Percentiles rank a stretch among this genome's conserved stretches.
Evolutionary conservation across 23 red algal genomes (phyloP).

Genomic region (Pyropia haitanensis): DNA sequence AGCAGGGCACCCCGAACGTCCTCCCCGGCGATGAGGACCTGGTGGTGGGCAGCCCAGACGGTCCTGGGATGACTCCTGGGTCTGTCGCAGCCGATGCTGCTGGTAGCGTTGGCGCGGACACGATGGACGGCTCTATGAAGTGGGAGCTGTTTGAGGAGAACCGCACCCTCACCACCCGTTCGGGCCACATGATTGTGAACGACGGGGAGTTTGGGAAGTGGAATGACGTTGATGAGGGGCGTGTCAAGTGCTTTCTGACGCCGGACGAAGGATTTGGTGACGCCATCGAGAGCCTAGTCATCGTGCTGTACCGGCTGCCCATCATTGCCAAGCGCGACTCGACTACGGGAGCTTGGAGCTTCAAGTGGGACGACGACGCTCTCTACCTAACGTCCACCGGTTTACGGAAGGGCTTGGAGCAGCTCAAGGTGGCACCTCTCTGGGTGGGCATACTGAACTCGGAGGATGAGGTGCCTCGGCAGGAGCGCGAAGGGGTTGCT

Average conservation of each 20-base stretch:
- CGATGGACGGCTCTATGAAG: too few species aligned
- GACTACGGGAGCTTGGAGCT: conserved; percentile 33
- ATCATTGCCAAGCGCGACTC: conserved; percentile 62
- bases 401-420: conserved; percentile 62
- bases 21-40: not conserved
- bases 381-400: conserved; percentile 93
- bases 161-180: conserved; percentile 44
- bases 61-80: too few species aligned
- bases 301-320: conserved; percentile 90
- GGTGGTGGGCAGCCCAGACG: not conserved
- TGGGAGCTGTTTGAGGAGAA: conserved; percentile 84
- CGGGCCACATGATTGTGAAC: conserved; percentile 63
- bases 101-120: not conserved
- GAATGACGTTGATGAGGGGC: conserved; percentile 42
- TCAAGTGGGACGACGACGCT: conserved; percentile 96
- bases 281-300: conserved; percentile 28
- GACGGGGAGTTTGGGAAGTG: conserved; percentile 67
- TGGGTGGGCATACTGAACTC: conserved; percentile 94
- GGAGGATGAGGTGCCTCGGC: conserved; percentile 36
- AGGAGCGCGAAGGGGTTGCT: conserved; percentile 13
- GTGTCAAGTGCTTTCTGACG: conserved; percentile 30
- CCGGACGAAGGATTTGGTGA: conserved; percentile 6
- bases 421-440: conserved; percentile 53
- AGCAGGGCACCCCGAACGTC: not conserved
- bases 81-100: not conserved